Evolutionary conservation across 2,329 filamentous ascomycete species (phyloP), one percentile per base, ranked within the genome.

Genomic region (Coniella vitis): DNA sequence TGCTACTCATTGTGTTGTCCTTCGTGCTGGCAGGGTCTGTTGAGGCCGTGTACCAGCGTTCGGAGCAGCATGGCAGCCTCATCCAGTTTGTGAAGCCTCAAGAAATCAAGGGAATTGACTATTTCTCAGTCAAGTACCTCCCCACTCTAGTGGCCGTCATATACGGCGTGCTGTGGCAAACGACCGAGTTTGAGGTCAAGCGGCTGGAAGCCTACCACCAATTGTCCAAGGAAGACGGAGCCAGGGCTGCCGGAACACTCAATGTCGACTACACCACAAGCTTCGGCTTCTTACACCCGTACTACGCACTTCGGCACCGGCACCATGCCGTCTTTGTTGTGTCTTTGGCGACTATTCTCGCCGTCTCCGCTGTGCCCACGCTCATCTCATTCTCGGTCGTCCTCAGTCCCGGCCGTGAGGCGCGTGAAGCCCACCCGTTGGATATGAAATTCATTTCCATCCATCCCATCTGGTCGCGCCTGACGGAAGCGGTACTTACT

Each of bases 241-340:
- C 82, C 1, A 64, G 81, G 17, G 82, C 81, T 0, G 76, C 75
- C 35, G 76, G 81, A 59, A 86, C 81, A 0, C 76, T 89, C 58
- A 88, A 87, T 54, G 83, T 86, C 53, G 83, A 87, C 62, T 89
- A 89, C 52, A 73, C 86, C 38, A 87, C 84, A 4, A 75, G 79
- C 56, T 78, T 84, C 66, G 81, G 75, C 57, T 79, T 86, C 58
- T 64, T 84, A 35, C 74, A 83, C 2, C 85, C 85, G 0, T 63
- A 87, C 4, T 71, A 75, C 39, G 84, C 84, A 1, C 58, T 87
- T 3, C 70, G 70, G 52, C 74, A 78, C 54, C 73, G 72, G 38
- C 85, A 89, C 57, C 85, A 82, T 60, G 83, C 84, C 0, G 84
- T 89, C 5, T 76, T 77, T 0, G 68, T 83, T 13, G 86, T 82